phyloP scores from a whole-genome alignment of 805 yeast genomes.

The Lachancea waltii region DNA sequence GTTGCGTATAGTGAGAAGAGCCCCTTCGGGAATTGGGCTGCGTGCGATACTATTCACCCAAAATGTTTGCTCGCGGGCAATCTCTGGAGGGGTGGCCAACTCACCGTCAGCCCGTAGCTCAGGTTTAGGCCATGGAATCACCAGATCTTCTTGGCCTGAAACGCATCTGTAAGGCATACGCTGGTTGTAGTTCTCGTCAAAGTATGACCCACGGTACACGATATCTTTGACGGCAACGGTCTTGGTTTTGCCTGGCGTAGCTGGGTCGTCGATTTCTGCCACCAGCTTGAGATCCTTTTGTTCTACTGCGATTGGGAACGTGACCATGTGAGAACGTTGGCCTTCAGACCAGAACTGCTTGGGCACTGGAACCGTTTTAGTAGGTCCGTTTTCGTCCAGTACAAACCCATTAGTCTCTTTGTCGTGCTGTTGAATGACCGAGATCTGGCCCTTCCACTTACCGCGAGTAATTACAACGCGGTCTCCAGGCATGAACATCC shows the following conservation, averaged over 20 bases:
- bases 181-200: slow-evolving; percentile 63
- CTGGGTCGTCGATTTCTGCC: slow-evolving; percentile 63
- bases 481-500: slow-evolving; percentile 69
- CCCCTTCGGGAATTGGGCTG: slow-evolving; percentile 63
- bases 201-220: slow-evolving; percentile 60
- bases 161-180: slow-evolving; percentile 76
- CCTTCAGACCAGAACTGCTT: slow-evolving; percentile 65
- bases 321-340: slow-evolving; percentile 64
- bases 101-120: slow-evolving; percentile 44
- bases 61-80: slow-evolving; percentile 65
- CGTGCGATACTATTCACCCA: slow-evolving; percentile 61
- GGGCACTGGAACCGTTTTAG: slow-evolving; percentile 60
- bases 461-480: slow-evolving; percentile 70
- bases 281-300: slow-evolving; percentile 64
- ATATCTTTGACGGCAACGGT: slow-evolving; percentile 77
- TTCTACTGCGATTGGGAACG: slow-evolving; percentile 59
- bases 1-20: slow-evolving; percentile 65
- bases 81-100: slow-evolving; percentile 49
- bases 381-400: slow-evolving; percentile 63
- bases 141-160: slow-evolving; percentile 56
- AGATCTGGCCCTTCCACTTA: slow-evolving; percentile 63
- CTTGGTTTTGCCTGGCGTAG: slow-evolving; percentile 45
- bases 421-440: slow-evolving; percentile 56
- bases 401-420: slow-evolving; percentile 55
- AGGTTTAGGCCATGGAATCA: slow-evolving; percentile 89